Conservation (phyloP, 2,329 filamentous ascomycete species). For the Rhynchosporium agropyri region DNA sequence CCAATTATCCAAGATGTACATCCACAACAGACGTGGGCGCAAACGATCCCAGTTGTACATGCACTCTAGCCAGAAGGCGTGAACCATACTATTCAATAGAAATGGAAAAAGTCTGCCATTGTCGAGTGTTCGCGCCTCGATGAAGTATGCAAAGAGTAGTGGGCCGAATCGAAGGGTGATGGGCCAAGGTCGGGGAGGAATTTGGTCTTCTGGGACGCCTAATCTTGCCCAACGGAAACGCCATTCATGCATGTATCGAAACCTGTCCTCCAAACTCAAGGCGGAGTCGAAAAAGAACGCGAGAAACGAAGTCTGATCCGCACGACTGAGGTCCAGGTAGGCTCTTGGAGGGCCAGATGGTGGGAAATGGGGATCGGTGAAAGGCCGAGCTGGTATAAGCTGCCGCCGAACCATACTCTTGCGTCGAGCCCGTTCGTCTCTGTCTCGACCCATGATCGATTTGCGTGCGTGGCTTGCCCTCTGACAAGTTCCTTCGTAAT, state of each 20-base stretch:
- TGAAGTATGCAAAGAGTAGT: too few species aligned
- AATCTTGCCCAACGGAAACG: not conserved
- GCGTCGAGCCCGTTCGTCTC: not conserved
- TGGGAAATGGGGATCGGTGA: conserved; percentile 1
- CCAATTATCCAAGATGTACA: not conserved
- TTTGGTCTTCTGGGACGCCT: not conserved
- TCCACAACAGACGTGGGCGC: not conserved
- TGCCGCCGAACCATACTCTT: too few species aligned
- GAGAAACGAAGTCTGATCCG: too few species aligned
- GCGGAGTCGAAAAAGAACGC: not conserved
- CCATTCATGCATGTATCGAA: conserved; percentile 1
- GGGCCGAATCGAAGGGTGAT: too few species aligned
- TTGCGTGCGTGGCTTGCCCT: not conserved
- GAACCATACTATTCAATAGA: not conserved
- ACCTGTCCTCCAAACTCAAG: not conserved
- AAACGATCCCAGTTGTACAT: not conserved
- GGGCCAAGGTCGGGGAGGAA: not conserved
- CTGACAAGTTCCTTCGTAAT: not conserved
- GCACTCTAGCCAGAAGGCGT: not conserved
- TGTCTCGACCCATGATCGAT: not conserved
- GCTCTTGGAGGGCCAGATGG: not conserved
- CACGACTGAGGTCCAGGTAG: not conserved
- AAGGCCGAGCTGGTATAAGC: too few species aligned
- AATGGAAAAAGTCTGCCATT: too few species aligned
- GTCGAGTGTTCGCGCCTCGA: too few species aligned